These are phyloP conservation scores for Blastomyces gilchristii DNA, from an alignment of 2,329 filamentous ascomycete genomes.

Conservation along the genomic window DNA sequence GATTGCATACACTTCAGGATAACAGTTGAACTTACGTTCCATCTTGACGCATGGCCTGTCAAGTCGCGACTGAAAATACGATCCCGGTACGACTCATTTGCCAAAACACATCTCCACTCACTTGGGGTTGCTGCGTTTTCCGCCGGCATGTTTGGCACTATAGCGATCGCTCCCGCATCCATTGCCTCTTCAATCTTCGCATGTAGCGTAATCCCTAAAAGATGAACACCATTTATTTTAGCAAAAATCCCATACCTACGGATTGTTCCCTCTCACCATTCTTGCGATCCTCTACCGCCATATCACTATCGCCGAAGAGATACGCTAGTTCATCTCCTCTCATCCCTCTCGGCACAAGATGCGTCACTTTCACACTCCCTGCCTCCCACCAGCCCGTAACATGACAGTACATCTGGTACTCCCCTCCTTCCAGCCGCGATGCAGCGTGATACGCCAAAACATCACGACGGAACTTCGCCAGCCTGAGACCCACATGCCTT, in stretches of 20 bases:
- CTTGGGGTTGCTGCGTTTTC: neutral
- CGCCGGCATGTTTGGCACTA: constrained; percentile 13
- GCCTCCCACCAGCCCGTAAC: constrained; percentile 7
- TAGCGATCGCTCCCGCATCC: constrained; percentile 13
- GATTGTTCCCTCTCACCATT: constrained; percentile 10
- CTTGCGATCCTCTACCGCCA: constrained; percentile 10
- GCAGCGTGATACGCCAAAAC: constrained; percentile 5
- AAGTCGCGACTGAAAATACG: constrained; percentile 8
- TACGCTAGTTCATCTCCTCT: constrained; percentile 12
- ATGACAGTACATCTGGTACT: constrained; percentile 8
- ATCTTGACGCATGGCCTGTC: neutral
- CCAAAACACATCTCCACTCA: constrained; percentile 13
- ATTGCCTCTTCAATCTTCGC: constrained; percentile 9
- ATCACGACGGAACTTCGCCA: constrained; percentile 3
- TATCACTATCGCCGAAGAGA: constrained; percentile 16
- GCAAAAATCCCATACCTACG: neutral
- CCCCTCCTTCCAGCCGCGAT: constrained; percentile 1
- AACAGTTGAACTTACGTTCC: neutral
- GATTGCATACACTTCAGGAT: neutral
- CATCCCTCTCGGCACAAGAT: constrained; percentile 14
- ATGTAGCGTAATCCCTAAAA: constrained; percentile 9
- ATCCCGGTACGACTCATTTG: constrained; percentile 10
- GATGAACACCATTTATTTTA: neutral
- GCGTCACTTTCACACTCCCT: constrained; percentile 12
- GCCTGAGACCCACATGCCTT: neutral